Evolutionary conservation across 1,139 yeast species (phyloP), one percentile per base, ranked within the genome.

Genomic region (Yamadazyma sp.): DNA sequence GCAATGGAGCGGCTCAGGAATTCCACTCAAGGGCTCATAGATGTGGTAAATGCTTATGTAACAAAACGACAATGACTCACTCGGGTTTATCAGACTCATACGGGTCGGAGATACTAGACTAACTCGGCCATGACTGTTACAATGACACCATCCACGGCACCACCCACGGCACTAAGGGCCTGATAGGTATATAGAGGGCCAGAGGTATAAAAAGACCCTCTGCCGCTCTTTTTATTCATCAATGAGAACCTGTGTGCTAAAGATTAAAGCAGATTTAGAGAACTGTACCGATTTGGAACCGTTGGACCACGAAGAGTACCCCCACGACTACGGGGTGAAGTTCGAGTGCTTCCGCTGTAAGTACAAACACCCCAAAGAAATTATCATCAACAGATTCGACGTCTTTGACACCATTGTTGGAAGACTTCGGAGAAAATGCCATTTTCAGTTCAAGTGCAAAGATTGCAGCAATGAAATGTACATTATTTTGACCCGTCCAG

Each of bases 281-380:
- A 81, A 80, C 33, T 82, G 87, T 33, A 78, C 84, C 1, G 76
- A 72, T 31, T 61, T 86, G 9, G 60, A 61, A 31, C 86, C 90
- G 11, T 62, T 70, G 7, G 95, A 89, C 51, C 61, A 79, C 0
- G 67, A 70, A 3, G 71, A 67, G 12, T 58, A 67, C 3, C 88
- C 92, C 3, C 86, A 78, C 50, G 89, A 85, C 48, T 88, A 82
- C 61, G 74, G 81, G 2, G 84, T 89, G 61, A 70, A 66, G 42
- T 68, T 88, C 12, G 73, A 73, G 46, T 89, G 97, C 58, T 78
- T 81, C 28, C 88, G 76, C 33, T 92, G 98, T 61, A 76, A 88
- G 46, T 94, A 84, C 42, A 60, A 59, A 8, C 95, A 89, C 57
- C 79, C 78, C 28, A 87, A 88, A 52, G 77, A 78, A 13, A 75